Base-by-base conservation (phyloP, 192 early-diverging fungal genomes). In the Coemansia sp. region DNA sequence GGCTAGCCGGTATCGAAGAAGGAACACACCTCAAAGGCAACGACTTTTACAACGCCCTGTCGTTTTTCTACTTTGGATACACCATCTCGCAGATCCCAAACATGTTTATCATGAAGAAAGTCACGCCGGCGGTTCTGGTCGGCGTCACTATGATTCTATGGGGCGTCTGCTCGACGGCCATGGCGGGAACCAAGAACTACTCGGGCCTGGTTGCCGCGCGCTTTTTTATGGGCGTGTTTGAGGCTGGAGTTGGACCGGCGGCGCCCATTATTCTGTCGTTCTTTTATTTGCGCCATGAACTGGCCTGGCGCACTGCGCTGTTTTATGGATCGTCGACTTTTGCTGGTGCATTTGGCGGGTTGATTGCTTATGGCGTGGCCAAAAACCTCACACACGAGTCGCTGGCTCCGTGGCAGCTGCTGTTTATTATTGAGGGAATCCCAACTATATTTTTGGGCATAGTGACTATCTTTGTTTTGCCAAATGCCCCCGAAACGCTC, bases 21-120 rank as follows among this genome's bases (percentile, higher is more conserved):
- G 68, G 71, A 39, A 75, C 80, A 22, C 60, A 85, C 57, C 72
- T 90, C 11, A 66, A 65, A 23, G 76, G 85, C 67, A 77, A 75
- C 32, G 53, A 77, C 22, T 75, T 74, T 60, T 82, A 71, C 67
- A 79, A 73, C 43, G 79, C 70, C 4, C 73, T 84, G 29, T 80
- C 75, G 32, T 64, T 80, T 48, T 85, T 85, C 74, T 84, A 79
- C 32, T 59, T 83, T 59, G 76, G 72, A 4, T 89, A 92, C 73
- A 86, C 89, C 45, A 54, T 91, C 32, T 92, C 88, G 59, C 90
- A 94, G 70, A 77, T 94, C 7, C 92, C 91, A 5, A 88, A 88
- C 47, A 94, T 92, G 82, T 77, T 90, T 54, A 70, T 91, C 14
- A 66, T 93, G 54, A 89, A 89, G 17, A 83, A 78, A 5, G 67